Conservation (phyloP, 2,329 filamentous ascomycete genomes). For the Trichoderma harzianum region DNA sequence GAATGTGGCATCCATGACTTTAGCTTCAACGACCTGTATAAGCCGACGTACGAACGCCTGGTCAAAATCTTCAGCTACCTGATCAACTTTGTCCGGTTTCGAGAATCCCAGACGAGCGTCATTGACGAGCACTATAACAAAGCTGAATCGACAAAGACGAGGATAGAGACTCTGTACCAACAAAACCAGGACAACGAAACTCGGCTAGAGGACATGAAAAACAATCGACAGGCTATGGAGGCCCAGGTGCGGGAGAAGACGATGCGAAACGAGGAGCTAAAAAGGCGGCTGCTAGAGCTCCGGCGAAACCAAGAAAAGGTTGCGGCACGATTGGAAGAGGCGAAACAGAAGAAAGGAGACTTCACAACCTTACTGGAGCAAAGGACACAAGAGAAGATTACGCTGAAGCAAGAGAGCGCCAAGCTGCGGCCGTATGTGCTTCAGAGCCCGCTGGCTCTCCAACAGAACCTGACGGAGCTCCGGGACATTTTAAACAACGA, state of each 20-base stretch:
- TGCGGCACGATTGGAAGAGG: slow-evolving; percentile 75
- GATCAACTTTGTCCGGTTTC: slow-evolving; percentile 98
- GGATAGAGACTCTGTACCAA: slow-evolving; percentile 79
- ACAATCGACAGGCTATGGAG: slow-evolving; percentile 77
- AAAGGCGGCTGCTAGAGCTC: slow-evolving; percentile 75
- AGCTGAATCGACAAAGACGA: slow-evolving; percentile 76
- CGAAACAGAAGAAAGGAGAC: slow-evolving; percentile 74
- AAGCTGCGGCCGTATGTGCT: slow-evolving; percentile 91
- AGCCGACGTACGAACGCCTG: slow-evolving; percentile 83
- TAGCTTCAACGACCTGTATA: slow-evolving; percentile 86
- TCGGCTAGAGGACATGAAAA: slow-evolving; percentile 75
- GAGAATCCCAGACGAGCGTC: slow-evolving; percentile 82
- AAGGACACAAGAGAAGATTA: slow-evolving; percentile 65
- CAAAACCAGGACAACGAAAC: slow-evolving; percentile 86
- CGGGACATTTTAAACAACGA: slow-evolving; percentile 74
- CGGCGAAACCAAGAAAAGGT: slow-evolving; percentile 80
- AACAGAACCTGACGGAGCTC: slow-evolving; percentile 77
- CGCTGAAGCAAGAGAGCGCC: slow-evolving; percentile 76
- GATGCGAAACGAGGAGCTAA: slow-evolving; percentile 80
- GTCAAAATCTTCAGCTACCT: slow-evolving; percentile 96
- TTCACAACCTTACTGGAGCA: slow-evolving; percentile 70
- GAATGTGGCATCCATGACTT: slow-evolving; percentile 95
- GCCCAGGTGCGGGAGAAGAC: slow-evolving; percentile 80
- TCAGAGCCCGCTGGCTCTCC: slow-evolving; percentile 79
- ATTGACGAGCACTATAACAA: slow-evolving; percentile 96